Base-by-base conservation (phyloP, 2,329 filamentous ascomycete species). In the Hypoxylon sp. region DNA sequence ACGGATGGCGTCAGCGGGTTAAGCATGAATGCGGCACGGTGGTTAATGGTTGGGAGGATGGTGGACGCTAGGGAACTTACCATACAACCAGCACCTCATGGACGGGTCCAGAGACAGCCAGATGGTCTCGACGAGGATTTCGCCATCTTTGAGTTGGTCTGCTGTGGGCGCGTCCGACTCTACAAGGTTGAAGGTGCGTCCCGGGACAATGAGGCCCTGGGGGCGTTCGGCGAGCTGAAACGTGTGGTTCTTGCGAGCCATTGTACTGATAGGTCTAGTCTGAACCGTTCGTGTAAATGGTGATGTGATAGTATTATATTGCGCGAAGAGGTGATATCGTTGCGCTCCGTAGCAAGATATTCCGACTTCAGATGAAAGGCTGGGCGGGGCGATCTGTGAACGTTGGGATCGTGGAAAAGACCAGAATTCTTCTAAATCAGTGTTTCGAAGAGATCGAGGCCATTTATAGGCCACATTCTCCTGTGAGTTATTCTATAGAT, bases 81-180 rank as follows among this genome's bases (percentile, higher is more conserved):
- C 85, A 69, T 87, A 91, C 19, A 93, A 79, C 90, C 90, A 93
- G 65, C 88, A 88, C 73, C 91, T 86, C 91, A 93, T 93, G n/a
- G 91, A 90, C 1, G 91, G 91, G 79, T 93, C 91, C 42, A 93
- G 83, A 8, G 88, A 90, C 48, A 92, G 83, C 75, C 92, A 93
- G 66, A 91, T 79, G 0, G 79, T 77, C 77, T 88, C 85, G 48
- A 88, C 79, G 55, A 93, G 83, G 61, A 93, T 82, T 75, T 93
- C 81, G 71, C 89, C 89, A 82, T 89, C 85, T 76, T 90, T 85
- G 46, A 91, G 82, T 67, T 87, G 82, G 32, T 80, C 79, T 19
- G 83, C 81, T 6, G 84, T 80, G 72, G 87, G 86, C 3, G 87
- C 82, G 1, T 86, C 82, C 1, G 82, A 79, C 51, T 81, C 82